phyloP scores from a whole-genome alignment of 179 eudicot species.

The Carnegiea gigantea region DNA sequence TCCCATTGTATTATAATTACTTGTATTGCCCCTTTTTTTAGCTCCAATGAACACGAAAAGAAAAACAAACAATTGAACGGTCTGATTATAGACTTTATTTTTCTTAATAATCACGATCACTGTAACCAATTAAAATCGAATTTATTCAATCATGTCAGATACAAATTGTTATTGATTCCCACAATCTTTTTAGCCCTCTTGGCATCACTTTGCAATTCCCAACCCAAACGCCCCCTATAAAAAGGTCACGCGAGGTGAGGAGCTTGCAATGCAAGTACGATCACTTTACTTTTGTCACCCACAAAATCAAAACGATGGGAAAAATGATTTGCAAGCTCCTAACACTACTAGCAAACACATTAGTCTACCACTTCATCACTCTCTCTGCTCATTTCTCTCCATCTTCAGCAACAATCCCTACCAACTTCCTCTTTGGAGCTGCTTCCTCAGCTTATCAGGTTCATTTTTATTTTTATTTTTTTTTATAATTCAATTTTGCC shows the following conservation, averaged over 20 bases:
- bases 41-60: too few species aligned
- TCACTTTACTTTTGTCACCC: neutral
- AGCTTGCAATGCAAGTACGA: neutral
- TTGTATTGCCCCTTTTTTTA: too few species aligned
- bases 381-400: neutral
- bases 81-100: too few species aligned
- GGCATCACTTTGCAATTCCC: neutral
- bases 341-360: neutral
- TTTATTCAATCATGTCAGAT: too few species aligned
- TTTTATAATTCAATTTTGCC: too few species aligned
- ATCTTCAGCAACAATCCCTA: conserved; percentile 28
- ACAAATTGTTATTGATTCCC: too few species aligned
- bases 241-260: neutral
- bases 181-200: neutral
- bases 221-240: conserved; percentile 1
- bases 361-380: conserved; percentile 5
- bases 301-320: neutral
- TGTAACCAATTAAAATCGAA: too few species aligned
- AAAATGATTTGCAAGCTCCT: neutral
- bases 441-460: conserved; percentile 85
- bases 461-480: too few species aligned
- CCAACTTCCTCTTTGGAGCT: conserved; percentile 63
- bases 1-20: too few species aligned
- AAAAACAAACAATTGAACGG: too few species aligned
- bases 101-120: too few species aligned